Evolutionary conservation across 495 filamentous ascomycete genomes (phyloP).

Genomic region (Thozetella sp.): DNA sequence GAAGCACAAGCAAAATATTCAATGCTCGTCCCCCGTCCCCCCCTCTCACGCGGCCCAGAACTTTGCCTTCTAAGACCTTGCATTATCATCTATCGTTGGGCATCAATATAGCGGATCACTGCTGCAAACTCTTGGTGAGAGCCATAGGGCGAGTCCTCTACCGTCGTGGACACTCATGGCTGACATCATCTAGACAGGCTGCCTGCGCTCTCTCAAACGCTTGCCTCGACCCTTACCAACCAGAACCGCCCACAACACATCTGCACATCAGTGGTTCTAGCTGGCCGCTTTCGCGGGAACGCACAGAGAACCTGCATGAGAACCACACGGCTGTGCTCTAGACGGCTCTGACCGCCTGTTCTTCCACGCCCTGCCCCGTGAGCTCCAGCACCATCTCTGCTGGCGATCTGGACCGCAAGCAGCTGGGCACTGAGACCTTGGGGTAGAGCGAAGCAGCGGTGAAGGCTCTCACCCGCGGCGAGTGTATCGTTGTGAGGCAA

Average conservation of each 20-base stretch:
- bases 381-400: not conserved
- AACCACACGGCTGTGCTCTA: not conserved
- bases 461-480: not conserved
- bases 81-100: not conserved
- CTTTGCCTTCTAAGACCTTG: no score
- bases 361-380: not conserved
- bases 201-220: no score
- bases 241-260: not conserved
- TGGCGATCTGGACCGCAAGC: no score
- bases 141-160: no score
- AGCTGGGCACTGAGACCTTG: not conserved
- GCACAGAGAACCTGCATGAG: not conserved
- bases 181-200: no score
- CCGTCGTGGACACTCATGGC: no score
- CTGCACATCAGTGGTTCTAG: not conserved
- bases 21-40: no score
- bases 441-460: not conserved
- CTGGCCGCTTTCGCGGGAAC: not conserved
- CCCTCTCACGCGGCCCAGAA: no score
- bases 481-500: not conserved
- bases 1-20: no score
- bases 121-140: no score
- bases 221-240: not conserved
- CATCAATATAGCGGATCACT: no score
- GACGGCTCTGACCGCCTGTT: not conserved